These are phyloP conservation scores for Coriaria nepalensis DNA, from an alignment of 306 rosid genomes.

Conservation along the genomic window DNA sequence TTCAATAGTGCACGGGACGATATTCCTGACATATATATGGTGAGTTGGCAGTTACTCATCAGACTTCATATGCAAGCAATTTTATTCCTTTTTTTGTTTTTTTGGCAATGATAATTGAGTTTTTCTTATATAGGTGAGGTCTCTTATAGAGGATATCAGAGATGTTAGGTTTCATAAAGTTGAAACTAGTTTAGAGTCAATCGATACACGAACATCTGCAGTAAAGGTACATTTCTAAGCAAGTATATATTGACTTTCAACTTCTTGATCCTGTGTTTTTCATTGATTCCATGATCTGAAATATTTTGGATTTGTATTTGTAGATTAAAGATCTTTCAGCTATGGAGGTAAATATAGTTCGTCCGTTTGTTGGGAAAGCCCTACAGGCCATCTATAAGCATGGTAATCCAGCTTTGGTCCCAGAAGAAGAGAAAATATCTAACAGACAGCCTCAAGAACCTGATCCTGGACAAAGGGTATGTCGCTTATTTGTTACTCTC, in stretches of 20 bases:
- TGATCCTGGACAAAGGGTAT: slow-evolving; percentile 61
- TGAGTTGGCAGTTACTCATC: slow-evolving; percentile 34
- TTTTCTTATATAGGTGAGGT: slow-evolving; percentile 48
- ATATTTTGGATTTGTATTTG: slow-evolving; percentile 11
- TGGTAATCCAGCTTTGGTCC: slow-evolving; percentile 74
- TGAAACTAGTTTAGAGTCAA: slow-evolving; percentile 73
- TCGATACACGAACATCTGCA: slow-evolving; percentile 78
- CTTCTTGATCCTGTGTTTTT: slow-evolving; percentile 1
- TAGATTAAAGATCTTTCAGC: slow-evolving; percentile 88
- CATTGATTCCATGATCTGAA: slow-evolving; percentile 10
- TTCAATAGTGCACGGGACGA: slow-evolving; percentile 65
- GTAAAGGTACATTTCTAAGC: slow-evolving; percentile 47
- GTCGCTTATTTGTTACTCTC: slow-evolving; percentile 13
- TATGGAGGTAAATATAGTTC: slow-evolving; percentile 94
- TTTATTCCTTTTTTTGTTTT: slow-evolving; percentile 1
- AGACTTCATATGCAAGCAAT: background rate
- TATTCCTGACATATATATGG: slow-evolving; percentile 66
- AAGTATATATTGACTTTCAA: slow-evolving; percentile 2
- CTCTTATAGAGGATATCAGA: slow-evolving; percentile 84
- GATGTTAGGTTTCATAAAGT: slow-evolving; percentile 91
- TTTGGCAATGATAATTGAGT: slow-evolving; percentile 14
- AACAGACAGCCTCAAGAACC: slow-evolving; percentile 49
- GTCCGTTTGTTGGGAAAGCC: slow-evolving; percentile 87
- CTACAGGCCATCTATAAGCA: slow-evolving; percentile 83
- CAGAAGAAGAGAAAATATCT: slow-evolving; percentile 64